Evolutionary conservation across 2,329 filamentous ascomycete species (phyloP).

Genomic region (Stemphylium vesicarium): DNA sequence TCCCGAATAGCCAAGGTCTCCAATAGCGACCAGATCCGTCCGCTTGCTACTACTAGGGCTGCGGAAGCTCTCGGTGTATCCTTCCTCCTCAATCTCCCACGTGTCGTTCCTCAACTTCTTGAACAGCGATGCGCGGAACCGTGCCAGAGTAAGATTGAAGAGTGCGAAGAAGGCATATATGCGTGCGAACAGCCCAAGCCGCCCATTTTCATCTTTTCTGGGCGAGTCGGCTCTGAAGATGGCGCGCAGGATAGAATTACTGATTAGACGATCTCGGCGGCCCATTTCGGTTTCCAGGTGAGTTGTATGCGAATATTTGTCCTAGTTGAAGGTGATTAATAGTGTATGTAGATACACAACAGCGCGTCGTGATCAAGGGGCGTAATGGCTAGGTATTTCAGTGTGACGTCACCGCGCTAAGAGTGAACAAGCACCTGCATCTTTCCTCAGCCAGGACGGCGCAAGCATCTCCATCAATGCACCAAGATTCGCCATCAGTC

Average conservation of each 20-base stretch:
- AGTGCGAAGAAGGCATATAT: conserved; percentile 62
- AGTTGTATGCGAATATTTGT: conserved; percentile 1
- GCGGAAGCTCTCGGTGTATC: conserved; percentile 62
- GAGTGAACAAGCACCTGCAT: not conserved
- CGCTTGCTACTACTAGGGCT: conserved; percentile 48
- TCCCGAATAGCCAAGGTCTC: conserved; percentile 75
- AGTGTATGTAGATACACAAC: conserved; percentile 1
- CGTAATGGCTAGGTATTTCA: not conserved
- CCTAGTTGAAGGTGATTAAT: conserved; percentile 1
- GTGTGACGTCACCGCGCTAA: conserved; percentile 18
- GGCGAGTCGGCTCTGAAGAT: conserved; percentile 38
- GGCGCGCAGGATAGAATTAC: conserved; percentile 46
- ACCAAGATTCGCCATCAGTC: not conserved
- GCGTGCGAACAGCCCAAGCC: conserved; percentile 48
- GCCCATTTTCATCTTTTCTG: conserved; percentile 26
- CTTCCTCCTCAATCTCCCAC: conserved; percentile 62
- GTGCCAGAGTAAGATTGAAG: conserved; percentile 57
- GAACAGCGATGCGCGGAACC: conserved; percentile 58
- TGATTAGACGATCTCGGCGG: conserved; percentile 44
- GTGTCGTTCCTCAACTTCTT: conserved; percentile 57
- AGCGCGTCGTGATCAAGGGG: not conserved
- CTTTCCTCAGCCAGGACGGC: not conserved
- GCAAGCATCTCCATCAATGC: not conserved
- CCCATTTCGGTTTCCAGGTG: conserved; percentile 37
- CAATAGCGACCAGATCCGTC: conserved; percentile 61